Evolutionary conservation across 768 basidiomycete species (phyloP).

Genomic region (Vararia minispora): DNA sequence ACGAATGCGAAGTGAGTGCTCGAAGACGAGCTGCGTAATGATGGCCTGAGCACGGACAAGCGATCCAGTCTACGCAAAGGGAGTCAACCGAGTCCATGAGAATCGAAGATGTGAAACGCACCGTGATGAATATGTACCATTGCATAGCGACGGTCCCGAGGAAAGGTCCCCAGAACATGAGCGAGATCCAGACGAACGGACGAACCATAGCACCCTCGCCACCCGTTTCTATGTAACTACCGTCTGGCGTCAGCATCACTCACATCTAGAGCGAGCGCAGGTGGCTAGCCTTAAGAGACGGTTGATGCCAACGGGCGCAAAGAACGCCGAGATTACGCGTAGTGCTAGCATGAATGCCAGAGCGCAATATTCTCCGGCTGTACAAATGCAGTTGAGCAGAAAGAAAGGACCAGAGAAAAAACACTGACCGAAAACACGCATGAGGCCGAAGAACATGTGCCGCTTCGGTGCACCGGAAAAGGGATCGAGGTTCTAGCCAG

Average conservation of each 20-base stretch:
- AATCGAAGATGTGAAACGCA: constrained; percentile 7
- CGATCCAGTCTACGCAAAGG: constrained; percentile 19
- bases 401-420: background rate
- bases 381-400: background rate
- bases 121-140: constrained; percentile 35
- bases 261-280: background rate
- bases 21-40: constrained; percentile 43
- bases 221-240: constrained; percentile 47
- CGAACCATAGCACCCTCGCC: constrained; percentile 36
- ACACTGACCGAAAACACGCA: constrained; percentile 15
- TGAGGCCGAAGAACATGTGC: constrained; percentile 18
- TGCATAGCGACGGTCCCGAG: constrained; percentile 35
- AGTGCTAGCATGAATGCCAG: constrained; percentile 5
- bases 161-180: constrained; percentile 38
- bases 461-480: constrained; percentile 13
- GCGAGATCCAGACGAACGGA: constrained; percentile 61
- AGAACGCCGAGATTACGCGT: constrained; percentile 14
- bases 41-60: constrained; percentile 33
- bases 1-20: constrained; percentile 42
- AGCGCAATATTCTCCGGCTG: constrained; percentile 10
- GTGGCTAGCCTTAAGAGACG: constrained; percentile 21
- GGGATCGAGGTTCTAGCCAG: constrained; percentile 17
- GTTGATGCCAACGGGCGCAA: constrained; percentile 22
- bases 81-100: background rate
- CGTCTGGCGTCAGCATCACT: background rate